Evolutionary conservation across 345 rosid species (phyloP).

Genomic region (Dipteronia dyeriana): DNA sequence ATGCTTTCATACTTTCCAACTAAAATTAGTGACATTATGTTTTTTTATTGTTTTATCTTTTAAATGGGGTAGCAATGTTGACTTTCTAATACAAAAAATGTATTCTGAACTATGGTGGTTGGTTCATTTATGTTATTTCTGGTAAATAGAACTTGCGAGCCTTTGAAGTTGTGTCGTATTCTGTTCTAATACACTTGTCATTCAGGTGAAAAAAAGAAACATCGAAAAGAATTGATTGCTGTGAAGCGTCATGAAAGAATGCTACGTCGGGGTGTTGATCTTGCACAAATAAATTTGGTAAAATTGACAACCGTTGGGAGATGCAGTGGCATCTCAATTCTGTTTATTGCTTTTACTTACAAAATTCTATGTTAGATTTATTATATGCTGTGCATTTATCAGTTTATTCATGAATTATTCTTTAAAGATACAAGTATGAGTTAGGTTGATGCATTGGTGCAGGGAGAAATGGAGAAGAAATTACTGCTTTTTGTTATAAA

Average conservation of each 20-base stretch:
- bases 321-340: not conserved
- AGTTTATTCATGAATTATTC: not conserved
- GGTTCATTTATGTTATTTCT: not conserved
- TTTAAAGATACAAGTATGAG: not conserved
- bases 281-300: constrained; percentile 69
- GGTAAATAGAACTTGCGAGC: not conserved
- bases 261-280: constrained; percentile 77
- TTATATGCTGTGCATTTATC: not conserved
- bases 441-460: not conserved
- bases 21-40: not conserved
- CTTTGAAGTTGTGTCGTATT: constrained; percentile 1
- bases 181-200: constrained; percentile 7
- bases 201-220: constrained; percentile 83
- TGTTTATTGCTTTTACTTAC: constrained; percentile 1
- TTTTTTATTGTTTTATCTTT: not conserved
- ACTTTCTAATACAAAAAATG: not conserved
- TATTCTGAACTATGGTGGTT: not conserved
- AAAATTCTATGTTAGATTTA: too few relatives aligned
- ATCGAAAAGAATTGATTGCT: constrained; percentile 76
- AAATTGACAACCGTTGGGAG: not conserved
- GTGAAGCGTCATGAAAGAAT: constrained; percentile 78
- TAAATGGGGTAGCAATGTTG: not conserved
- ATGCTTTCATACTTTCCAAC: not conserved
- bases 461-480: not conserved
- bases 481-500: not conserved